Evolutionary conservation across 2,329 filamentous ascomycete genomes (phyloP).

Genomic region (Aaosphaeria arxii): DNA sequence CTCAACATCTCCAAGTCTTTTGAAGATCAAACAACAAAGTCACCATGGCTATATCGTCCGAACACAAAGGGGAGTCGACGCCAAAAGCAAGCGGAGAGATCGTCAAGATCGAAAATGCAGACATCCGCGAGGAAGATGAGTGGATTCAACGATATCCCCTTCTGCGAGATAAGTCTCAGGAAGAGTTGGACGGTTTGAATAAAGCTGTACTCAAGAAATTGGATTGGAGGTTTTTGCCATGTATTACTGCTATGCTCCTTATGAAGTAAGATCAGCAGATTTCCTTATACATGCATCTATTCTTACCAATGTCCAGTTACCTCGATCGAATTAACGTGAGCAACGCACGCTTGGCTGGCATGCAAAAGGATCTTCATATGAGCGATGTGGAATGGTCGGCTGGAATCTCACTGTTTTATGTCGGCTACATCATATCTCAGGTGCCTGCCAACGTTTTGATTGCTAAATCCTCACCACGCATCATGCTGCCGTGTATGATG

Average conservation of each 20-base stretch:
- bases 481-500: neutral
- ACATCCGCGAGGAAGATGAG: neutral
- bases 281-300: neutral
- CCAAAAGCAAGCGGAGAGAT: neutral
- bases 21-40: no score
- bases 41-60: no score
- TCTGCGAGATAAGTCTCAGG: neutral
- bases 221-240: neutral
- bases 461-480: constrained; percentile 13
- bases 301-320: neutral
- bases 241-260: neutral
- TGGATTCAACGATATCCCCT: neutral
- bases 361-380: constrained; percentile 29
- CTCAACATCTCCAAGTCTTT: no score
- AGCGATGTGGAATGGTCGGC: constrained; percentile 27
- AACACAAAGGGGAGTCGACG: neutral
- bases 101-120: neutral
- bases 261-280: neutral
- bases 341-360: constrained; percentile 34
- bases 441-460: constrained; percentile 45
- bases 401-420: constrained; percentile 42
- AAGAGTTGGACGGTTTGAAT: neutral
- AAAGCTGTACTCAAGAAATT: neutral
- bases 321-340: constrained; percentile 21
- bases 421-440: constrained; percentile 44